Base-by-base conservation (phyloP, 257 asterid species). In the Anisodus acutangulus region DNA sequence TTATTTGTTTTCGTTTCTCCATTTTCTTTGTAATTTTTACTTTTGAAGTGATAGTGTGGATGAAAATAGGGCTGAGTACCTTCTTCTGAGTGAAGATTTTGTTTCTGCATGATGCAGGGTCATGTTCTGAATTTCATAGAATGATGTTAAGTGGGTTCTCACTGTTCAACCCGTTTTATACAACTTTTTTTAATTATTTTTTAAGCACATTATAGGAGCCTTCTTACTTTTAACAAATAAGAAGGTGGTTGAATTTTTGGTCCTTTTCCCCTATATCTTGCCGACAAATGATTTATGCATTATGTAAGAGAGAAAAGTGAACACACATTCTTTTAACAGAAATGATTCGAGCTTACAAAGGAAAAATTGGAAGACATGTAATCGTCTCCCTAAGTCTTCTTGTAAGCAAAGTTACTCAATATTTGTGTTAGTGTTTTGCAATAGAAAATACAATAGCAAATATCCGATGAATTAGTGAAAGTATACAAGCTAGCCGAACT, bases 71-170 rank as follows among this genome's bases (percentile, higher is more conserved):
- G 17, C 13, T 26, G 15, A 16, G 39, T 8, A 19, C 7, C 15
- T 63, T 63, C 39, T 3, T 22, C 2, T 22, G 16, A 63, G 31
- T 26, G 81, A 78, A 78, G 9, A 47, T 76, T 68, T 37, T 76
- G 81, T 51, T 76, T 62, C 68, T 58, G 64, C 64, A 17, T 17
- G 64, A 59, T 59, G 64, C 64, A 59, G 64, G 59, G 59, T 54
- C 41, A 8, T 49, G 80, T 49, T 51, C 63, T 76, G 16, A 78
- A 51, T 78, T 78, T 53, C 49, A 51, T 51, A 78, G 45, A 53
- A 9, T n/a, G 17, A 16, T 70, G 9, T 74, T 22, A 51, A 19
- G 60, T 47, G 41, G 41, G 2, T 72, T 72, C 80, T 47, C 60
- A 72, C 80, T 72, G 12, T 76, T 31, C 22, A 76, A 51, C 81